phyloP scores from a whole-genome alignment of 2,329 filamentous ascomycete species.

The Xylaria polymorpha region DNA sequence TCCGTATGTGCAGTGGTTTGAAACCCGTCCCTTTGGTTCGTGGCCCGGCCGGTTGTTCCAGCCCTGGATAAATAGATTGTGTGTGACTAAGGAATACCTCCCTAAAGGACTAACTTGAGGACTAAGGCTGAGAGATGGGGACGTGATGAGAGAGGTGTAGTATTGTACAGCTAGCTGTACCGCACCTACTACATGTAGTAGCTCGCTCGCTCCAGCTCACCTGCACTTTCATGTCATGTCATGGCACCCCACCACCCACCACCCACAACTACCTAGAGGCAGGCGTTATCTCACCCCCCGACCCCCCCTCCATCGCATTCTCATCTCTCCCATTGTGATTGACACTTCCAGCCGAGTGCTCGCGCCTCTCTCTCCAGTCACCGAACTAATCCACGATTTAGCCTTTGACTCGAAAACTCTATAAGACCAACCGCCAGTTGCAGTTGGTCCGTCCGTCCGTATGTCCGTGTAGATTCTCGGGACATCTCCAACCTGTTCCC shows the following conservation, averaged over 20 bases:
- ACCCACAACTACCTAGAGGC: too few species aligned
- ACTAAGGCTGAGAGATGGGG: slow-evolving; percentile 18
- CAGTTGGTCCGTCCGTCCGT: not conserved
- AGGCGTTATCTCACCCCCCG: slow-evolving; percentile 18
- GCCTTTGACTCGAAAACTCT: slow-evolving; percentile 5
- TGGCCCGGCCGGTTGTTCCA: slow-evolving; percentile 9
- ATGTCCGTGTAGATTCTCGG: too few species aligned
- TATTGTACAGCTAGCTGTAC: too few species aligned
- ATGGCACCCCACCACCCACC: slow-evolving; percentile 1
- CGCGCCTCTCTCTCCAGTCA: slow-evolving; percentile 8
- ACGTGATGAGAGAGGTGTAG: not conserved
- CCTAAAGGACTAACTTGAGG: not conserved
- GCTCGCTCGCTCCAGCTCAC: too few species aligned
- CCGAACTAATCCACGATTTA: not conserved
- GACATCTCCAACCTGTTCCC: slow-evolving; percentile 1
- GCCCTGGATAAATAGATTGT: slow-evolving; percentile 15
- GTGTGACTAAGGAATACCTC: not conserved
- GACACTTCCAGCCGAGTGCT: not conserved
- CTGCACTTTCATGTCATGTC: too few species aligned
- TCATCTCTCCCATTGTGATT: not conserved
- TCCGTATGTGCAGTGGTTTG: not conserved
- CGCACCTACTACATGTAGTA: too few species aligned
- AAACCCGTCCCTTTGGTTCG: slow-evolving; percentile 1
- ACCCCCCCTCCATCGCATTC: not conserved
- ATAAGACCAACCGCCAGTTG: not conserved